These are phyloP conservation scores for Epichloe amarillans DNA, from an alignment of 2,329 filamentous ascomycete genomes.

Conservation along the genomic window DNA sequence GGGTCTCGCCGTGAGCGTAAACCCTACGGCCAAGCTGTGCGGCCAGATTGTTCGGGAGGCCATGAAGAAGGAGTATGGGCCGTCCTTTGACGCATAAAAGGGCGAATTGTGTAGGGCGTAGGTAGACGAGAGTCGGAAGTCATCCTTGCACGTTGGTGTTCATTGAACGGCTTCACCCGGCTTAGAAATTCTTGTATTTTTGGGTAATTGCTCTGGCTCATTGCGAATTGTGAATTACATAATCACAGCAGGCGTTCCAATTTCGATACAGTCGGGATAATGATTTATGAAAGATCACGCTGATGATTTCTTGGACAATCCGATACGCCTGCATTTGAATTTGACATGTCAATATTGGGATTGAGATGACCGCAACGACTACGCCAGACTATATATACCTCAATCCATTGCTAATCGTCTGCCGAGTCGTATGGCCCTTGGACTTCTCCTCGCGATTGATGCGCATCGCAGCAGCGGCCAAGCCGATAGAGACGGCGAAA, in stretches of 20 bases:
- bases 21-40: conserved; percentile 56
- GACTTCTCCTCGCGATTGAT: conserved; percentile 48
- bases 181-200: no score
- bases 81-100: conserved; percentile 26
- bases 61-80: conserved; percentile 54
- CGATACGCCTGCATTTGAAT: conserved; percentile 16
- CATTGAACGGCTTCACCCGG: no score
- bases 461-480: conserved; percentile 40
- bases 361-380: background rate
- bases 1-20: conserved; percentile 48
- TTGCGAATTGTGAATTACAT: background rate
- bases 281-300: background rate
- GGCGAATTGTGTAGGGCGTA: no score
- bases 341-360: background rate
- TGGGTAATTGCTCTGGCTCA: background rate
- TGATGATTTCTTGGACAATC: conserved; percentile 12
- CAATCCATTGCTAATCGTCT: conserved; percentile 35
- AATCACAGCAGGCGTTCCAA: background rate
- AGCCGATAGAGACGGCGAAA: conserved; percentile 42
- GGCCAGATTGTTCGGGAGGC: conserved; percentile 56
- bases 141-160: background rate
- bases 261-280: background rate
- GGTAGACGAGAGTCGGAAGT: no score
- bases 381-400: conserved; percentile 21
- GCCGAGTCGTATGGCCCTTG: conserved; percentile 37